phyloP scores from a whole-genome alignment of 2,329 filamentous ascomycete species.

The Biscogniauxia marginata region DNA sequence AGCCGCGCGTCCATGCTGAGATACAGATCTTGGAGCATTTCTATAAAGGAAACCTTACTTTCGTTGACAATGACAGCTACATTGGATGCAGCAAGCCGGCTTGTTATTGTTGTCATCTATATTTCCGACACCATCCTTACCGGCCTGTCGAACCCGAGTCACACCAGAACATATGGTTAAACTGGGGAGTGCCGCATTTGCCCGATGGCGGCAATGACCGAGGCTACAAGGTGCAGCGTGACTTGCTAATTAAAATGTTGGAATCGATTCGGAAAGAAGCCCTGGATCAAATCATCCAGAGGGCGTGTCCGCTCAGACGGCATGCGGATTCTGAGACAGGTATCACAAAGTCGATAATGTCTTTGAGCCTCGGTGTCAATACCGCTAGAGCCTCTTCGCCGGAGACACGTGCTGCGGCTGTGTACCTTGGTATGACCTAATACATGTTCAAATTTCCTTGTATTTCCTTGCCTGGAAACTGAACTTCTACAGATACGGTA shows the following conservation, averaged over 20 bases:
- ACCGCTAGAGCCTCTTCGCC: too few relatives aligned
- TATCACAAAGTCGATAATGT: conserved; percentile 12
- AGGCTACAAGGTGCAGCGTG: conserved; percentile 17
- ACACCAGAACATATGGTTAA: conserved; percentile 40
- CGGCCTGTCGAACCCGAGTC: conserved; percentile 32
- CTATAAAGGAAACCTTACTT: conserved; percentile 30
- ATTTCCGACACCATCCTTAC: conserved; percentile 41
- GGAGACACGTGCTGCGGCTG: too few relatives aligned
- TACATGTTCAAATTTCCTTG: too few relatives aligned
- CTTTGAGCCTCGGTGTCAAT: too few relatives aligned
- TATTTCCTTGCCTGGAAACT: too few relatives aligned
- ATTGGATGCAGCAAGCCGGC: conserved; percentile 52
- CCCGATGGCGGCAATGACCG: conserved; percentile 9
- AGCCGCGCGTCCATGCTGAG: conserved; percentile 43
- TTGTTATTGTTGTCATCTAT: conserved; percentile 48
- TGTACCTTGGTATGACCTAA: too few relatives aligned
- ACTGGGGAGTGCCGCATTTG: conserved; percentile 37
- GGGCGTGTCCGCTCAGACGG: conserved; percentile 5
- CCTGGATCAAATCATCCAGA: conserved; percentile 21
- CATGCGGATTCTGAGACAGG: conserved; percentile 27
- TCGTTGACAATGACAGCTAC: conserved; percentile 41
- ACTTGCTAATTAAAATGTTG: conserved; percentile 26
- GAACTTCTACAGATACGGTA: too few relatives aligned
- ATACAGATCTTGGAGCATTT: conserved; percentile 49
- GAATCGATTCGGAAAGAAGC: conserved; percentile 23